These are phyloP conservation scores for Selaginella moellendorffii DNA, from an alignment of 75 land plant genomes.

Conservation along the genomic window DNA sequence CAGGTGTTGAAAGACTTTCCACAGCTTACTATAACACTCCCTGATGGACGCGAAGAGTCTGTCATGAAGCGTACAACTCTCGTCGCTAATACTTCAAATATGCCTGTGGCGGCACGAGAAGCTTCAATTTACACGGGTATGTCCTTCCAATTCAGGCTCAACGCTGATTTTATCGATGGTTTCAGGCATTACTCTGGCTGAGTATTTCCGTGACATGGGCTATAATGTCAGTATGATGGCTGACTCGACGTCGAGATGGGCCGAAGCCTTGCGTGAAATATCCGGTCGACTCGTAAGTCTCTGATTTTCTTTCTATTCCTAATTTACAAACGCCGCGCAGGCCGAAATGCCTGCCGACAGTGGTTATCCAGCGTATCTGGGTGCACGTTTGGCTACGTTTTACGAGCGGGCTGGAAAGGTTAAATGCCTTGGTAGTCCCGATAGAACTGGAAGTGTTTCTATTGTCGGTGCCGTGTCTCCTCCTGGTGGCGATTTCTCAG, in stretches of 20 bases:
- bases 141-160: no score
- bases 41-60: conserved; percentile 99
- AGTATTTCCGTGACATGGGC: conserved; percentile 99
- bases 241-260: conserved; percentile 99
- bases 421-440: conserved; percentile 97
- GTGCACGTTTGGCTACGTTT: conserved; percentile 92
- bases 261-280: conserved; percentile 98
- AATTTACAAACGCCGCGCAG: conserved; percentile 19
- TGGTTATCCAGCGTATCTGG: conserved; percentile 99
- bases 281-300: conserved; percentile 85
- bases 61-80: conserved; percentile 99
- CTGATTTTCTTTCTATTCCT: neutral
- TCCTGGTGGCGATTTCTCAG: conserved; percentile 99
- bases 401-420: conserved; percentile 99
- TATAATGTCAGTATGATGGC: conserved; percentile 99
- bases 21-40: conserved; percentile 97
- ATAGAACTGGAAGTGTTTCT: conserved; percentile 96
- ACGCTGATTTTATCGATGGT: no score
- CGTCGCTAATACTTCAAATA: conserved; percentile 99
- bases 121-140: conserved; percentile 98
- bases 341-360: conserved; percentile 99
- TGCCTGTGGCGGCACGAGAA: conserved; percentile 99
- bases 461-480: conserved; percentile 99
- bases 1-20: conserved; percentile 99
- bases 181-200: conserved; percentile 94